phyloP scores from a whole-genome alignment of 2,329 filamentous ascomycete species.

The Trichoderma gracile region DNA sequence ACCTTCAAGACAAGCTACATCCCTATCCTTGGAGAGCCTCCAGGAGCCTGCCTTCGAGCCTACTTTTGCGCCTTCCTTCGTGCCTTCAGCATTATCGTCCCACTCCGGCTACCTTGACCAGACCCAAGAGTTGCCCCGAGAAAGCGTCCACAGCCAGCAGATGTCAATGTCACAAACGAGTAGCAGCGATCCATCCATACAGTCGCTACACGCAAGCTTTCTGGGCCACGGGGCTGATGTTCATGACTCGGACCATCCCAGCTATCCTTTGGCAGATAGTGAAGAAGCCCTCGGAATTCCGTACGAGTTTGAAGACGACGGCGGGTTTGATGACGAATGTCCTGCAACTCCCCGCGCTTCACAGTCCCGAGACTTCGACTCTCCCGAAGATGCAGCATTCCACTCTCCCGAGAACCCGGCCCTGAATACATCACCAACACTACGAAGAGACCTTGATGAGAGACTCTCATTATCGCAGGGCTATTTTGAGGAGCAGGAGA shows the following conservation, averaged over 20 bases:
- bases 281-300: slow-evolving; percentile 59
- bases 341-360: slow-evolving; percentile 58
- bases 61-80: slow-evolving; percentile 26
- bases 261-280: slow-evolving; percentile 47
- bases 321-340: slow-evolving; percentile 38
- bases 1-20: slow-evolving; percentile 38
- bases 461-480: background rate
- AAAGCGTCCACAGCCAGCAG: slow-evolving; percentile 6
- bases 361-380: slow-evolving; percentile 42
- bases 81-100: slow-evolving; percentile 6
- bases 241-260: slow-evolving; percentile 30
- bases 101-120: background rate
- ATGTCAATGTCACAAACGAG: slow-evolving; percentile 34
- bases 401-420: slow-evolving; percentile 32
- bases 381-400: slow-evolving; percentile 36
- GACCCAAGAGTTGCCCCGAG: slow-evolving; percentile 30
- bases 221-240: slow-evolving; percentile 31
- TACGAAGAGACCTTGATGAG: background rate
- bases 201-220: slow-evolving; percentile 34
- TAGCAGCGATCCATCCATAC: slow-evolving; percentile 32
- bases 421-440: slow-evolving; percentile 28
- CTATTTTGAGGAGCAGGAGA: background rate
- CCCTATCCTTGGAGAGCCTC: slow-evolving; percentile 35
- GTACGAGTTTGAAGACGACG: slow-evolving; percentile 50
- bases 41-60: slow-evolving; percentile 25